Conservation (phyloP, 441 rosid species). For the Populus tomentosa region DNA sequence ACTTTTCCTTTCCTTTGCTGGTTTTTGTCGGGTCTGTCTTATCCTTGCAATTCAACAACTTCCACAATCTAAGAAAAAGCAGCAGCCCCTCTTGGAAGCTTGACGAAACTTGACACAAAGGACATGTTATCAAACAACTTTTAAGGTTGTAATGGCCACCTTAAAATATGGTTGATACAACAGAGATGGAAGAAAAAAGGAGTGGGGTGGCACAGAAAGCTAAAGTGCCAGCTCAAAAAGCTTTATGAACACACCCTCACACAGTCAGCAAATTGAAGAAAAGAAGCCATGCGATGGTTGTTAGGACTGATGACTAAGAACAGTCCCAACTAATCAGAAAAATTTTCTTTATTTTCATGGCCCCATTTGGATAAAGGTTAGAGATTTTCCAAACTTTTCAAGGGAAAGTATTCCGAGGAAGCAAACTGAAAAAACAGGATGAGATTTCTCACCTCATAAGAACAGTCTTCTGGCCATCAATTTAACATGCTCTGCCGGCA, state of each 20-base stretch:
- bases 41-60: not conserved
- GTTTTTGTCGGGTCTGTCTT: not conserved
- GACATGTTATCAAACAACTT: not conserved
- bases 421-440: not conserved
- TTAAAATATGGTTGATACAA: not conserved
- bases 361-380: not conserved
- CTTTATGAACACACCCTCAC: conserved; percentile 19
- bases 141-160: not conserved
- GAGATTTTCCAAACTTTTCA: not conserved
- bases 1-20: not conserved
- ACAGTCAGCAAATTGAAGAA: not conserved
- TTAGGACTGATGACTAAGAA: not conserved
- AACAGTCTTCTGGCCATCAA: not conserved
- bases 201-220: conserved; percentile 25
- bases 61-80: not conserved
- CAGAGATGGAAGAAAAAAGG: not conserved
- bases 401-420: not conserved
- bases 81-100: not conserved
- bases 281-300: not conserved
- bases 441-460: not conserved
- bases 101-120: not conserved
- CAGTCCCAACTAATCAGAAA: conserved; percentile 9
- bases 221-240: conserved; percentile 36
- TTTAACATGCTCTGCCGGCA: not conserved
- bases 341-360: not conserved